A percentile compares a stretch with the other conserved stretches of the same genome.
These are phyloP conservation scores for Achaetomiella virescens DNA, from an alignment of 495 filamentous ascomycete genomes.

Conservation along the genomic window DNA sequence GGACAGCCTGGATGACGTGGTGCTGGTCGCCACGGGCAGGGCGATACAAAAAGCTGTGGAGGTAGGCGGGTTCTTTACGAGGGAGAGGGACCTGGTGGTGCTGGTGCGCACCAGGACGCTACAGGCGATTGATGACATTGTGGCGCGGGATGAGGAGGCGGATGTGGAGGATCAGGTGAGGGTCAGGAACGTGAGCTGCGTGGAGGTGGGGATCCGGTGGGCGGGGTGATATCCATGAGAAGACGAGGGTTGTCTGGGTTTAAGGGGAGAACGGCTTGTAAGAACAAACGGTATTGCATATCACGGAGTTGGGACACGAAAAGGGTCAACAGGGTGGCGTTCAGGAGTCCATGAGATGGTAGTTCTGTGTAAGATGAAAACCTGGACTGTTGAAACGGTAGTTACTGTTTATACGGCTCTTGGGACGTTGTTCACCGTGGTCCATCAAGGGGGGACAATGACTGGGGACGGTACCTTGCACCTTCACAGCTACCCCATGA, in stretches of 20 bases:
- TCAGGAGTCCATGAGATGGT: background rate
- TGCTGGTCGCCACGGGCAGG: conserved; percentile 70
- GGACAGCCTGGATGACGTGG: conserved; percentile 47
- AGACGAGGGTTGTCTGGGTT: background rate
- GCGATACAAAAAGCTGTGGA: conserved; percentile 68
- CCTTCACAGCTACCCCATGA: too few species aligned
- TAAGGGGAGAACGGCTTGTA: background rate
- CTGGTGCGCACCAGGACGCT: conserved; percentile 58
- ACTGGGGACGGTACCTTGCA: too few species aligned
- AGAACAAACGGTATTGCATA: too few species aligned
- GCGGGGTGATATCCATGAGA: background rate
- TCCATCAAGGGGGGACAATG: too few species aligned
- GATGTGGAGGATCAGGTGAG: conserved; percentile 53
- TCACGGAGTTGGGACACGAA: background rate
- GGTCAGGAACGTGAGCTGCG: conserved; percentile 44
- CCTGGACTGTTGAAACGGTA: too few species aligned
- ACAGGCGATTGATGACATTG: conserved; percentile 66
- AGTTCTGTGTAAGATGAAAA: too few species aligned
- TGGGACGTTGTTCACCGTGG: too few species aligned
- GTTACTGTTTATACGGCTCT: too few species aligned
- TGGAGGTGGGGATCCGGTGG: conserved; percentile 30
- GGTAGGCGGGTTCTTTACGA: conserved; percentile 59
- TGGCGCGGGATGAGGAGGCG: conserved; percentile 35
- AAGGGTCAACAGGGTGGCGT: background rate
- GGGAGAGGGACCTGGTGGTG: conserved; percentile 51